Base-by-base conservation (phyloP, 2,329 filamentous ascomycete genomes). In the Colletotrichum aenigma region DNA sequence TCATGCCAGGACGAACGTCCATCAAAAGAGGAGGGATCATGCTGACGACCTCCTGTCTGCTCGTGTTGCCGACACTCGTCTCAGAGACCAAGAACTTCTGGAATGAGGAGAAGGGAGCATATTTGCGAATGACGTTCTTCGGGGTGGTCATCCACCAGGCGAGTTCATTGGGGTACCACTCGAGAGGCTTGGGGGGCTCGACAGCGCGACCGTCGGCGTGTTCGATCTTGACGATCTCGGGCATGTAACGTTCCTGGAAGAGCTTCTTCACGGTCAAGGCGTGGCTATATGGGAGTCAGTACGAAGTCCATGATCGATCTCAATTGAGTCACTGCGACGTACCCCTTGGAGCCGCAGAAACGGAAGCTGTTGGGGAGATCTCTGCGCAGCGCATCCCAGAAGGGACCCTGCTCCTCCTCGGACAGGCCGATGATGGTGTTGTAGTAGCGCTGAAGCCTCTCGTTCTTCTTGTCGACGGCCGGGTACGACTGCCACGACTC, bases 81-180 rank as follows among this genome's bases (percentile, higher is more conserved):
- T 99, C 97, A 68, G 96, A 97, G 66, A 99, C 97, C 66, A 99
- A 90, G 88, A 98, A 99, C 84, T 97, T 98, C 85, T 99, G 97
- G 86, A 99, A 98, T 32, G 95, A 94, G 66, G 96, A 93, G 84
- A 99, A 99, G 4, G 97, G 97, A 43, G 95, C 93, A 85, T 98
- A 98, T 83, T 96, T 96, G 81, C 97, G 94, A 77, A 99, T 91
- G 78, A 98, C 94, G 82, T 98, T 96, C 90, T 98, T 99, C 77
- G 97, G 95, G 7, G 96, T 98, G 61, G 96, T 98, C 96, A 98
- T 98, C 85, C 93, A 96, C 94, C 97, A 99, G 66, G 97, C 97
- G 76, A 99, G 92, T 82, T 95, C 92, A 82, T 98, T 96, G 56
- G 97, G 97, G 84, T 98, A 99, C 95, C 96, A 98, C 36, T 93